These are phyloP conservation scores for Chlorella sp. DNA, from an alignment of 139 green algal species.

Conservation along the genomic window DNA sequence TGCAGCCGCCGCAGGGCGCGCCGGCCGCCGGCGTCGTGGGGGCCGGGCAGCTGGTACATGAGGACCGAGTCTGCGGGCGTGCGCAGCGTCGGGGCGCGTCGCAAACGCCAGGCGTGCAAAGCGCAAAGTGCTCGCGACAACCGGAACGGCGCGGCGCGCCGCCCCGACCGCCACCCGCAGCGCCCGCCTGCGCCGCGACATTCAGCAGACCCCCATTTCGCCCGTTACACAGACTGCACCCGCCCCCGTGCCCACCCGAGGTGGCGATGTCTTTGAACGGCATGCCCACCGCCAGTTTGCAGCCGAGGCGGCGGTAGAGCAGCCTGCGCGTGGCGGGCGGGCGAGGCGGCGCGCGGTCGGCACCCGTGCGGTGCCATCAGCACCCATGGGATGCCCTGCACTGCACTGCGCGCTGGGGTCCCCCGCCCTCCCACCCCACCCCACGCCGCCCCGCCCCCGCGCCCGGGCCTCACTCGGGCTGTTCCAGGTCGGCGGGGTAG, in stretches of 20 bases:
- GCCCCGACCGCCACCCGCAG: too few species aligned
- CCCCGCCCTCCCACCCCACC: too few species aligned
- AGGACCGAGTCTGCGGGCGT: slow-evolving; percentile 77
- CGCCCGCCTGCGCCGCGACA: too few species aligned
- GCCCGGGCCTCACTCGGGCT: slow-evolving; percentile 42
- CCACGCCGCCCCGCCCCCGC: too few species aligned
- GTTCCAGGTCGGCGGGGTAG: slow-evolving; percentile 49
- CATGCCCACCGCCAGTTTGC: slow-evolving; percentile 97
- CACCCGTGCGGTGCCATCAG: neutral
- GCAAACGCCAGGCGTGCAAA: too few species aligned
- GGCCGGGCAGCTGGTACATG: slow-evolving; percentile 68
- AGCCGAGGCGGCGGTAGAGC: slow-evolving; percentile 85
- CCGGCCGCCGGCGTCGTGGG: slow-evolving; percentile 59
- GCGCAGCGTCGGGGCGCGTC: too few species aligned
- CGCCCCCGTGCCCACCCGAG: slow-evolving; percentile 11
- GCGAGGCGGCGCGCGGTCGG: neutral
- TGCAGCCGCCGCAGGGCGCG: slow-evolving; percentile 84
- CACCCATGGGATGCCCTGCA: neutral
- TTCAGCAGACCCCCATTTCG: too few species aligned
- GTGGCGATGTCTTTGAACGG: slow-evolving; percentile 99
- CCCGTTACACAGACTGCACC: too few species aligned
- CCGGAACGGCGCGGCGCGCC: too few species aligned
- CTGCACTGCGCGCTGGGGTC: too few species aligned
- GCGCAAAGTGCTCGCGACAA: too few species aligned
- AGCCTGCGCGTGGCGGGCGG: slow-evolving; percentile 7